These are phyloP conservation scores for Periconia macrospinosa DNA, from an alignment of 2,329 filamentous ascomycete species.

Conservation along the genomic window DNA sequence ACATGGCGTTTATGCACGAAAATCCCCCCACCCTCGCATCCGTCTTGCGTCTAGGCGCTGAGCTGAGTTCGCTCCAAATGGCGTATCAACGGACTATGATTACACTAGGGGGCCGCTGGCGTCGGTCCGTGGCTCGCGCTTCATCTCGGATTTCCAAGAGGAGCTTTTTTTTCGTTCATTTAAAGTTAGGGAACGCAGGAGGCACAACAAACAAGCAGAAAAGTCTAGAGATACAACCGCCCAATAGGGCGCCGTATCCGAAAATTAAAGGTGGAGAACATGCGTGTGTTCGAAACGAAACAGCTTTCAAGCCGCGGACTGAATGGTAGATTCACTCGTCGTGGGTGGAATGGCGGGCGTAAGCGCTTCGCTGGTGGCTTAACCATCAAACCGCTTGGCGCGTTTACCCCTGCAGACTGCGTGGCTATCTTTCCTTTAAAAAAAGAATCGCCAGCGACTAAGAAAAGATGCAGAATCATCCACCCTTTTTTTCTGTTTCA, in stretches of 20 bases:
- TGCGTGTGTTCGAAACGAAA: constrained; percentile 12
- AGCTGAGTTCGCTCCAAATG: neutral
- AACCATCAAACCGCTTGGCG: constrained; percentile 32
- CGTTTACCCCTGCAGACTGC: constrained; percentile 7
- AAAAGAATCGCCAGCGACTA: too few species aligned
- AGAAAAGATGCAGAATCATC: too few species aligned
- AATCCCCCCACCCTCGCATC: neutral
- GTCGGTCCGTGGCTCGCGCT: constrained; percentile 7
- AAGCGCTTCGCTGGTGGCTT: constrained; percentile 32
- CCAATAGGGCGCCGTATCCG: constrained; percentile 5
- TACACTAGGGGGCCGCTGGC: constrained; percentile 12
- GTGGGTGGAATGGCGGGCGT: constrained; percentile 11
- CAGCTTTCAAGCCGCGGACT: constrained; percentile 1
- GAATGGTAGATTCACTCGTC: neutral
- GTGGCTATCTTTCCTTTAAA: neutral
- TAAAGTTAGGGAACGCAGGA: neutral
- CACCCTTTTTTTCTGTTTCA: too few species aligned
- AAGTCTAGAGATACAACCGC: neutral
- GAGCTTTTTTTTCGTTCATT: constrained; percentile 3
- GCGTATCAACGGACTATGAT: constrained; percentile 9
- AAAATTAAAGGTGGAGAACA: constrained; percentile 18
- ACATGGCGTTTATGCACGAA: neutral
- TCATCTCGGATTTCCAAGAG: neutral
- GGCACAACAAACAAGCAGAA: constrained; percentile 8
- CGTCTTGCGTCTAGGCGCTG: neutral